Percentiles rank a stretch among this genome's conserved stretches.
Evolutionary conservation across 2,329 filamentous ascomycete genomes (phyloP).

Genomic region (Aspergillus ochraceoroseus): DNA sequence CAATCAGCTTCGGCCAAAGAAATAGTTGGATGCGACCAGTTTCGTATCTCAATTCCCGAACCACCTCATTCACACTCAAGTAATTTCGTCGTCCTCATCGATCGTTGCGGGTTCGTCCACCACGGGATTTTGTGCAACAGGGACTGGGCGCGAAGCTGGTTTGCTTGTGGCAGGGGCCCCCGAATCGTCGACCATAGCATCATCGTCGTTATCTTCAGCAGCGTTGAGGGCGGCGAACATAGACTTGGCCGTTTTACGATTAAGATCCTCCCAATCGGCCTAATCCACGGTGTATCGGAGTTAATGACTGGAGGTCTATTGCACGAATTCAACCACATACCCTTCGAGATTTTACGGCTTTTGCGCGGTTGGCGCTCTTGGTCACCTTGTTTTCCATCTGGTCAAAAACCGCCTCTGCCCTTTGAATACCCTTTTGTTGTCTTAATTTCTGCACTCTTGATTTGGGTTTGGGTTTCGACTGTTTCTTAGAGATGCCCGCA

Average conservation of each 20-base stretch:
- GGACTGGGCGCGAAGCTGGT: slow-evolving; percentile 17
- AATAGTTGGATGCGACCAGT: slow-evolving; percentile 30
- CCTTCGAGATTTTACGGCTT: slow-evolving; percentile 47
- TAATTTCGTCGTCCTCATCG: slow-evolving; percentile 44
- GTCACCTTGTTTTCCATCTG: slow-evolving; percentile 53
- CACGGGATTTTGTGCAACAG: slow-evolving; percentile 17
- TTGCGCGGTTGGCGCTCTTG: slow-evolving; percentile 49
- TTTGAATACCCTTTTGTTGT: slow-evolving; percentile 52
- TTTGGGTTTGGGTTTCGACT: slow-evolving; percentile 44
- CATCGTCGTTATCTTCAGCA: slow-evolving; percentile 43
- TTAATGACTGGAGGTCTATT: too few relatives aligned
- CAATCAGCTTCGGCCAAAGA: slow-evolving; percentile 48
- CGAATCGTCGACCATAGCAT: slow-evolving; percentile 33
- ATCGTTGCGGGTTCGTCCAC: slow-evolving; percentile 27
- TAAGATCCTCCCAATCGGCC: slow-evolving; percentile 43
- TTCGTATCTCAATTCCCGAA: slow-evolving; percentile 12
- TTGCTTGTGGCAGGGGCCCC: slow-evolving; percentile 20
- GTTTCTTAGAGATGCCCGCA: slow-evolving; percentile 53
- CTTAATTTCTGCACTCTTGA: slow-evolving; percentile 52
- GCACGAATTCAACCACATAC: slow-evolving; percentile 32
- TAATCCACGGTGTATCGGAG: too few relatives aligned
- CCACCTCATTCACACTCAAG: slow-evolving; percentile 28
- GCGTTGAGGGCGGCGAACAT: slow-evolving; percentile 35
- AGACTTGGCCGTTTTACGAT: slow-evolving; percentile 28
- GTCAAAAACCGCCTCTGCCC: slow-evolving; percentile 52